Conservation (phyloP, 805 yeast genomes). For the Brettanomyces naardenensis region DNA sequence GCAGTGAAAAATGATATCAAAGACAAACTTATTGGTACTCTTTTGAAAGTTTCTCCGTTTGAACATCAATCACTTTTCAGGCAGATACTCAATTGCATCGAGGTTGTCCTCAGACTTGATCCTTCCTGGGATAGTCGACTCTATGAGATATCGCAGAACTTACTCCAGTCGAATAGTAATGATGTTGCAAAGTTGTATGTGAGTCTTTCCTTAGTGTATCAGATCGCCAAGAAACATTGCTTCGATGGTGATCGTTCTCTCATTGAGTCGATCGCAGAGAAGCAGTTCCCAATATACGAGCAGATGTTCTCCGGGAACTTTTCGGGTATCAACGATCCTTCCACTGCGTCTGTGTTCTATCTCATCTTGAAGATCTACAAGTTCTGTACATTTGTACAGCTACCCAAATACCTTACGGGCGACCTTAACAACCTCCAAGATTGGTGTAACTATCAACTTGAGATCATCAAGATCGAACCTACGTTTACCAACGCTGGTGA, state of each 20-base stretch:
- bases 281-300: conserved; percentile 47
- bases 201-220: conserved; percentile 64
- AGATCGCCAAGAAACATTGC: conserved; percentile 61
- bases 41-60: conserved; percentile 37
- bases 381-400: conserved; percentile 3
- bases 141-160: conserved; percentile 34
- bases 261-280: conserved; percentile 45
- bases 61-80: conserved; percentile 34
- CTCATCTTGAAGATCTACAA: conserved; percentile 50
- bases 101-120: conserved; percentile 42
- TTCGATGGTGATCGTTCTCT: conserved; percentile 48
- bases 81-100: conserved; percentile 50
- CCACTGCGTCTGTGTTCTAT: conserved; percentile 25
- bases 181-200: conserved; percentile 41
- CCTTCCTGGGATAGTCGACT: conserved; percentile 44
- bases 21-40: conserved; percentile 51
- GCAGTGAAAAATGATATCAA: conserved; percentile 63
- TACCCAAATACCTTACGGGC: conserved; percentile 25
- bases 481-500: conserved; percentile 39
- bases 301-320: conserved; percentile 5
- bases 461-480: conserved; percentile 41
- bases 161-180: conserved; percentile 36
- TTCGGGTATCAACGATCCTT: conserved; percentile 1
- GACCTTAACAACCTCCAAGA: conserved; percentile 36
- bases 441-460: conserved; percentile 70